phyloP scores from a whole-genome alignment of 129 eudicot genomes.

The Cynara cardunculus region DNA sequence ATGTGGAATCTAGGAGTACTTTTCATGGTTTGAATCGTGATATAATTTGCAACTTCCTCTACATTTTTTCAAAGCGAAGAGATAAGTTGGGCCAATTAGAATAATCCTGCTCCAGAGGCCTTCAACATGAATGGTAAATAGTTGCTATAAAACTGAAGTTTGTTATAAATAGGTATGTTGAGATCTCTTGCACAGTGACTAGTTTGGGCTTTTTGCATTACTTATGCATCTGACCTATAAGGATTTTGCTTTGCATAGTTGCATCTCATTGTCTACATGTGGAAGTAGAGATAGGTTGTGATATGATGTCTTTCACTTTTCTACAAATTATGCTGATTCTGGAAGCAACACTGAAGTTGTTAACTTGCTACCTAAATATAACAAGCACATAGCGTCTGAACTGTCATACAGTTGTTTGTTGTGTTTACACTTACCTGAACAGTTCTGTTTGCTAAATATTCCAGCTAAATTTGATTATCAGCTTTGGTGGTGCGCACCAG shows the following conservation, averaged over 20 bases:
- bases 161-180: neutral
- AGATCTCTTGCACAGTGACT: neutral
- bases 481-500: neutral
- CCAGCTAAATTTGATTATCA: neutral
- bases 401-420: neutral
- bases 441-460: neutral
- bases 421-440: neutral
- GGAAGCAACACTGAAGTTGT: neutral
- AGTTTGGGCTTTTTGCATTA: neutral
- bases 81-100: neutral
- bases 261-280: neutral
- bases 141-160: neutral
- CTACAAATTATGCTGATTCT: neutral
- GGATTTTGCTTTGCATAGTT: neutral
- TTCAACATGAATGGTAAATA: neutral
- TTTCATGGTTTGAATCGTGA: no score
- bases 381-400: neutral
- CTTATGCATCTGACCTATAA: no score
- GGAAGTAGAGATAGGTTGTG: neutral
- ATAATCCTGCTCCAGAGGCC: neutral
- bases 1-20: no score
- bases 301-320: neutral
- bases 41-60: neutral
- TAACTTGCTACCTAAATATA: neutral
- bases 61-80: neutral